These are phyloP conservation scores for Podospora comata DNA, from an alignment of 495 filamentous ascomycete genomes.

Conservation along the genomic window DNA sequence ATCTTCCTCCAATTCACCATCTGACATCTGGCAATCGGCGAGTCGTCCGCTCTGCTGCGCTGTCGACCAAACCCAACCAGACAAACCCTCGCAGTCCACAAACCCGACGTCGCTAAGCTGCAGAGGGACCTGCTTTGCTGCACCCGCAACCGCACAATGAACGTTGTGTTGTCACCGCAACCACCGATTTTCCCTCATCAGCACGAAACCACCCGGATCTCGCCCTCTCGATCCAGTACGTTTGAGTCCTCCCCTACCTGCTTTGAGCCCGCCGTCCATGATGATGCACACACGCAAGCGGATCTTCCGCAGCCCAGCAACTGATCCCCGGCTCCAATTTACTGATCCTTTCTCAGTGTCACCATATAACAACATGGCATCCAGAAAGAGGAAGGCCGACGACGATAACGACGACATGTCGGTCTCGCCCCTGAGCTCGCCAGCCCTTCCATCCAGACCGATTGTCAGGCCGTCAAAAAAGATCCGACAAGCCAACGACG, in stretches of 20 bases:
- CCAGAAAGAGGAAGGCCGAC: slow-evolving; percentile 84
- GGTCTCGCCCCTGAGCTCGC: slow-evolving; percentile 75
- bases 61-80: slow-evolving; percentile 11
- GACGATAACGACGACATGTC: slow-evolving; percentile 89
- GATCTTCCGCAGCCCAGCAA: slow-evolving; percentile 2
- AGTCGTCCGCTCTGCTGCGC: slow-evolving; percentile 12
- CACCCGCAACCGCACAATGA: slow-evolving; percentile 38
- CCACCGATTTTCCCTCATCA: slow-evolving; percentile 75
- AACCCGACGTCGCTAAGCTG: neutral
- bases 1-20: slow-evolving; percentile 13
- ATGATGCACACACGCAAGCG: slow-evolving; percentile 12
- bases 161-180: slow-evolving; percentile 49
- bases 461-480: slow-evolving; percentile 62
- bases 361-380: slow-evolving; percentile 49
- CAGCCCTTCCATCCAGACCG: slow-evolving; percentile 61
- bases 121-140: neutral
- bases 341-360: slow-evolving; percentile 48
- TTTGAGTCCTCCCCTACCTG: slow-evolving; percentile 20
- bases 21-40: slow-evolving; percentile 12
- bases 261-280: neutral
- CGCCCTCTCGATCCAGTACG: slow-evolving; percentile 69
- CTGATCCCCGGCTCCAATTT: slow-evolving; percentile 16
- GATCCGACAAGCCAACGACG: slow-evolving; percentile 60
- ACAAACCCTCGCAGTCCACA: slow-evolving; percentile 9
- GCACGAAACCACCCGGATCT: slow-evolving; percentile 66